Base-by-base conservation (phyloP, 805 yeast genomes). In the Candida succiphila region DNA sequence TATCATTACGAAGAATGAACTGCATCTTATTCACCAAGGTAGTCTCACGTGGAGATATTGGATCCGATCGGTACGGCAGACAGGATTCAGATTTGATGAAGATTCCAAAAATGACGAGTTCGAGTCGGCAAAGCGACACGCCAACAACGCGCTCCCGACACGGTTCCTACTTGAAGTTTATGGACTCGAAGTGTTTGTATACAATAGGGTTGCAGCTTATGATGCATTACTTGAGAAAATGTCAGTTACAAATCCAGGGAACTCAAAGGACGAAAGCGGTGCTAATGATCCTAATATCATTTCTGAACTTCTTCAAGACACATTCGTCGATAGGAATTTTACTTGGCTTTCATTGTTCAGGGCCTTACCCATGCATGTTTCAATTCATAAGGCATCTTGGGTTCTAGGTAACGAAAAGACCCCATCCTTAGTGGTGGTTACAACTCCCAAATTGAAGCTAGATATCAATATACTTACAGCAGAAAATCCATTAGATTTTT, bases 31-130 rank as follows among this genome's bases (percentile, higher is more conserved):
- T 1, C 67, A 83, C 19, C 77, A 78, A 39, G 81, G 89, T 1
- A 72, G 75, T 44, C 49, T 89, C 19, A 83, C 94, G 0, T 92
- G 97, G 97, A 58, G 94, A 39, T 89, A 86, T 53, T 92, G 97
- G 97, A 60, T 85, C 33, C n/a, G n/a, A n/a, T n/a, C n/a, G n/a
- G n/a, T n/a, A n/a, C n/a, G n/a, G n/a, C n/a, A n/a, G n/a, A 58
- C 62, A 4, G 43, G 57, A 22, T 61, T 68, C 10, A 52, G 75
- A 34, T 42, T 60, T 17, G 54, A 72, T 2, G 60, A 57, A 25
- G 55, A 61, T 32, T 46, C 42, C 19, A 43, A 46, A 4, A 30
- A 36, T 4, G 51, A 48, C 29, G 17, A 36, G 25, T 37, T 29
- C 27, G 39, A n/a, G 43, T 45, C 12, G 36, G 37, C 9, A 48